Percentiles rank a stretch among this genome's conserved stretches.
Conservation (phyloP, 2,329 filamentous ascomycete genomes). For the Gnomoniopsis sp. region DNA sequence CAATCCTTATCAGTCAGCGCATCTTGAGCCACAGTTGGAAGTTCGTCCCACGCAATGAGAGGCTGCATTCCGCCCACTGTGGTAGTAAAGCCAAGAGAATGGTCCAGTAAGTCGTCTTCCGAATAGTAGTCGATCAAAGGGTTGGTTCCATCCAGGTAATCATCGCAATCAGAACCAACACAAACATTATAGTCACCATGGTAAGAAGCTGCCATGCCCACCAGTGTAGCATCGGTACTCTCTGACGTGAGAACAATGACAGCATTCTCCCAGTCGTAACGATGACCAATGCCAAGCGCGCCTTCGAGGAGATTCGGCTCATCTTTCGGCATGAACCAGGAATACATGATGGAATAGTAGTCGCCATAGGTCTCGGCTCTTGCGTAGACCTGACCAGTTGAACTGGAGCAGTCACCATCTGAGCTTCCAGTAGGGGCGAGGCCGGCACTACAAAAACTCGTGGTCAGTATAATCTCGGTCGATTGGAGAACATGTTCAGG, state of each 20-base stretch:
- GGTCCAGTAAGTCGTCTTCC: constrained; percentile 28
- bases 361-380: constrained; percentile 27
- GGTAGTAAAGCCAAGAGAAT: constrained; percentile 34
- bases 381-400: constrained; percentile 36
- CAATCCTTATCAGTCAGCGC: constrained; percentile 37
- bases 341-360: constrained; percentile 37
- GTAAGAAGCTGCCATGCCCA: constrained; percentile 34
- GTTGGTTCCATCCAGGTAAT: constrained; percentile 20
- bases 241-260: constrained; percentile 29
- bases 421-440: constrained; percentile 29
- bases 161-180: constrained; percentile 15
- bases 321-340: constrained; percentile 45
- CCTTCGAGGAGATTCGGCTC: constrained; percentile 25
- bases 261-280: constrained; percentile 38
- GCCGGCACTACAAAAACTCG: constrained; percentile 27
- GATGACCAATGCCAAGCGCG: constrained; percentile 29
- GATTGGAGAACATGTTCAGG: neutral
- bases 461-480: neutral
- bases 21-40: constrained; percentile 30
- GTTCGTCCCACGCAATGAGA: constrained; percentile 41
- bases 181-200: constrained; percentile 33
- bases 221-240: constrained; percentile 27
- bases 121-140: constrained; percentile 32
- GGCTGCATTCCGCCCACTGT: constrained; percentile 35
- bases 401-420: constrained; percentile 30